Conservation (phyloP, 2,329 filamentous ascomycete genomes). For the Didymella sp. region DNA sequence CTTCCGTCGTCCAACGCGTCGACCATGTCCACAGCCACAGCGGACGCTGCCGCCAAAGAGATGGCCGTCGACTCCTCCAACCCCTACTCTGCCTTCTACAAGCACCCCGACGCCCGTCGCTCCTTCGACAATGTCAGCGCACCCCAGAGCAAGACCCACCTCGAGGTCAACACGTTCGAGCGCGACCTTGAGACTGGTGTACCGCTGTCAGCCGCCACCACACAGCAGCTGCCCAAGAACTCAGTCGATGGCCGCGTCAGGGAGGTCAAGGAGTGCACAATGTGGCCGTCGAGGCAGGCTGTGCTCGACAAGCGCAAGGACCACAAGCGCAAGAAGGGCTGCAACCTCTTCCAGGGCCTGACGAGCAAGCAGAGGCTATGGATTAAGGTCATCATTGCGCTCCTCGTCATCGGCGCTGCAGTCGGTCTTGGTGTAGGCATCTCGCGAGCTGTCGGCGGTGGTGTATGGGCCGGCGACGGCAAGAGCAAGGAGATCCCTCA, state of each 20-base stretch:
- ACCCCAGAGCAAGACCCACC: conserved; percentile 42
- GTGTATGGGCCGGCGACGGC: conserved; percentile 53
- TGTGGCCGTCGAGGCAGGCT: conserved; percentile 60
- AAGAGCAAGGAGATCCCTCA: conserved; percentile 47
- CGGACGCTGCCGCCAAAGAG: conserved; percentile 40
- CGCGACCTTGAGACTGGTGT: conserved; percentile 51
- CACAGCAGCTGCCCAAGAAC: conserved; percentile 46
- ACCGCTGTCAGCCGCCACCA: conserved; percentile 50
- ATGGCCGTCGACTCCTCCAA: conserved; percentile 46
- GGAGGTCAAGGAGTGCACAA: conserved; percentile 59
- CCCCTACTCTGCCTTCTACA: conserved; percentile 58
- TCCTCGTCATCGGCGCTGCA: conserved; percentile 55
- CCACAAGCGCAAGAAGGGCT: conserved; percentile 50
- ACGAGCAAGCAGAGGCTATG: conserved; percentile 54
- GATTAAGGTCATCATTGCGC: conserved; percentile 55
- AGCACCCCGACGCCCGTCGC: conserved; percentile 53
- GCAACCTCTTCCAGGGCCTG: conserved; percentile 51
- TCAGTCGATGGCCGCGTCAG: conserved; percentile 53
- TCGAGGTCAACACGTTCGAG: conserved; percentile 44
- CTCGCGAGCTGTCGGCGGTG: conserved; percentile 57
- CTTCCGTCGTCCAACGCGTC: conserved; percentile 45
- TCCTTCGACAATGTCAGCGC: conserved; percentile 47
- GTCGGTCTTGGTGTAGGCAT: conserved; percentile 59
- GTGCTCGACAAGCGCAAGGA: conserved; percentile 53
- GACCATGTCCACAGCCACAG: conserved; percentile 43